A percentile compares a stretch with the other conserved stretches of the same genome.
phyloP scores from a whole-genome alignment of 768 basidiomycete genomes.

The Mycena albidolilacea region DNA sequence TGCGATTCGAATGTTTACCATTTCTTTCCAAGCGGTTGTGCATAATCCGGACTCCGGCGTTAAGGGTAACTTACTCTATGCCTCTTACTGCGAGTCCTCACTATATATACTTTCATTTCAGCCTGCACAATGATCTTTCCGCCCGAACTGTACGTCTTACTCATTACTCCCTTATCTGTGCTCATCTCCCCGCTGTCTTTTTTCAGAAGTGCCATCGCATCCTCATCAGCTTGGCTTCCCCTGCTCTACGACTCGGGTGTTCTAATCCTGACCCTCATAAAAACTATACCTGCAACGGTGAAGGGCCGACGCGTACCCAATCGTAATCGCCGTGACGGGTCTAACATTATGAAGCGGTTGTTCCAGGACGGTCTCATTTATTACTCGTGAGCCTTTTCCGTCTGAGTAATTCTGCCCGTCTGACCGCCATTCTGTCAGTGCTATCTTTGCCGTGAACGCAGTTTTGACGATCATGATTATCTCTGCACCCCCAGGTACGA shows the following conservation, averaged over 20 bases:
- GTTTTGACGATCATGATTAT: conserved; percentile 64
- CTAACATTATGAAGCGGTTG: conserved; percentile 58
- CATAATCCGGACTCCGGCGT: conserved; percentile 58
- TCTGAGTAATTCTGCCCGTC: not conserved
- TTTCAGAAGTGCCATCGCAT: conserved; percentile 54
- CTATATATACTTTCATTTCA: conserved; percentile 34
- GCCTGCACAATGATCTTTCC: conserved; percentile 63
- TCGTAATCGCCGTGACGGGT: conserved; percentile 42
- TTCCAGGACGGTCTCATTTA: conserved; percentile 64
- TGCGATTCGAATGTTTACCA: not conserved
- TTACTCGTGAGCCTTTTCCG: conserved; percentile 54
- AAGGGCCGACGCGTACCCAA: conserved; percentile 3
- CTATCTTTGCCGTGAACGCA: conserved; percentile 61
- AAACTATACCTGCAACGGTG: conserved; percentile 54
- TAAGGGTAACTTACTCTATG: conserved; percentile 44
- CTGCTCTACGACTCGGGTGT: conserved; percentile 64
- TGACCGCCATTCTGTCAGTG: conserved; percentile 45
- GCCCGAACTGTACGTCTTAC: conserved; percentile 49
- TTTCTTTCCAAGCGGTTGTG: conserved; percentile 50
- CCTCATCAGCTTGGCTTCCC: conserved; percentile 67
- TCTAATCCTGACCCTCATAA: conserved; percentile 55
- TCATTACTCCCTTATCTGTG: not conserved
- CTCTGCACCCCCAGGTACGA: conserved; percentile 49
- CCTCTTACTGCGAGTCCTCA: not conserved
- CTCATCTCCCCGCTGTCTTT: not conserved